Percentiles rank a stretch among this genome's conserved stretches.
phyloP scores from a whole-genome alignment of 805 yeast species.

The Sugiyamaella floridensis region DNA sequence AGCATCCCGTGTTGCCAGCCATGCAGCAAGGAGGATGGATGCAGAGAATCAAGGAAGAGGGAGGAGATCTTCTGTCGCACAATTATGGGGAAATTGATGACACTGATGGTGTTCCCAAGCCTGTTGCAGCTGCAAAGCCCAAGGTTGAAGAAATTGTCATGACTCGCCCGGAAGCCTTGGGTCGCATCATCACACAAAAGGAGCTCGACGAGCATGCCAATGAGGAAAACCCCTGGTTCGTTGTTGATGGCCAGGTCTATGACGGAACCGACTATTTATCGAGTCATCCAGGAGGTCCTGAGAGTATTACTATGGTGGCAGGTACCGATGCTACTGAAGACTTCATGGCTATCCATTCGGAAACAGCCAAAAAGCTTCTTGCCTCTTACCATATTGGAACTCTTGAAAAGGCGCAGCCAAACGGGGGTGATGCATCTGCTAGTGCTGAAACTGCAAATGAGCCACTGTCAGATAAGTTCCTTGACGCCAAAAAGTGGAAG shows the following conservation, averaged over 20 bases:
- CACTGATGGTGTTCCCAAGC: not conserved
- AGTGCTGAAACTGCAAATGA: not conserved
- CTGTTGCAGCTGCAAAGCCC: not conserved
- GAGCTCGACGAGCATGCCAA: constrained; percentile 4
- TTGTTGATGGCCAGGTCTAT: constrained; percentile 5
- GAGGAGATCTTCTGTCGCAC: constrained; percentile 3
- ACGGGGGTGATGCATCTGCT: not conserved
- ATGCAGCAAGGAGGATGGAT: constrained; percentile 5
- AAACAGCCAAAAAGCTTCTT: constrained; percentile 4
- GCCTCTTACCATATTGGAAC: constrained; percentile 5
- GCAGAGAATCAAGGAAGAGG: constrained; percentile 3
- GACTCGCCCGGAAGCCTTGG: constrained; percentile 1
- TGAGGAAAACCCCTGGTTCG: constrained; percentile 5
- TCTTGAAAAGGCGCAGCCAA: not conserved
- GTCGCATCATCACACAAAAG: constrained; percentile 1
- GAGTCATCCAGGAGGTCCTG: constrained; percentile 7
- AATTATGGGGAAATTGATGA: constrained; percentile 4
- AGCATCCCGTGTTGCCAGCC: constrained; percentile 2
- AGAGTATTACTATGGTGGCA: constrained; percentile 6
- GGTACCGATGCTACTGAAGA: constrained; percentile 9
- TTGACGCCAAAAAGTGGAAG: constrained; percentile 2
- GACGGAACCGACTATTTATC: constrained; percentile 2
- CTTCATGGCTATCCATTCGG: constrained; percentile 8
- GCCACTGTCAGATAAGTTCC: not conserved
- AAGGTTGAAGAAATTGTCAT: constrained; percentile 1